These are phyloP conservation scores for Recurvomyces mirabilis DNA, from an alignment of 495 filamentous ascomycete genomes.

Conservation along the genomic window DNA sequence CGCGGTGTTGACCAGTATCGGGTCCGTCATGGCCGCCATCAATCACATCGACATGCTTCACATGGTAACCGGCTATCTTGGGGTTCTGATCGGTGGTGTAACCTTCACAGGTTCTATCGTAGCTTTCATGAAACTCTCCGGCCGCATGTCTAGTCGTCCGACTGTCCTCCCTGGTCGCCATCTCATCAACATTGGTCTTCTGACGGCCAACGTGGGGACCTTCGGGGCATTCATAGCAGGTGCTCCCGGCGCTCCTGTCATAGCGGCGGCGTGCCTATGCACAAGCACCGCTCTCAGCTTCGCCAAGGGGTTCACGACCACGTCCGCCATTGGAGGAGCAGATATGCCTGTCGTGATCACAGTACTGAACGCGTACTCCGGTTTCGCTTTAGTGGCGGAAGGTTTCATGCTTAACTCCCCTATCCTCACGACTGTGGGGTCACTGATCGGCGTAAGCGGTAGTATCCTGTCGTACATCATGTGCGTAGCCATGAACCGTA, in stretches of 20 bases:
- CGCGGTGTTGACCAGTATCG: constrained; percentile 70
- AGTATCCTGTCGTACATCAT: constrained; percentile 74
- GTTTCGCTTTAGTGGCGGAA: constrained; percentile 72
- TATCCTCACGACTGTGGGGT: constrained; percentile 64
- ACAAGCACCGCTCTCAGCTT: constrained; percentile 67
- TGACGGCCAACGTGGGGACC: constrained; percentile 61
- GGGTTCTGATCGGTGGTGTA: constrained; percentile 66
- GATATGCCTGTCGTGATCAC: constrained; percentile 60
- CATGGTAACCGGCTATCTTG: constrained; percentile 66
- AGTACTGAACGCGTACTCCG: constrained; percentile 73
- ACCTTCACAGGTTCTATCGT: constrained; percentile 78
- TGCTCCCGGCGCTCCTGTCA: constrained; percentile 59
- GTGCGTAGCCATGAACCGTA: constrained; percentile 77
- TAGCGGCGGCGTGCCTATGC: constrained; percentile 60
- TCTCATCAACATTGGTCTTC: constrained; percentile 54
- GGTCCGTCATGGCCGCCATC: constrained; percentile 62
- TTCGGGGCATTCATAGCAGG: constrained; percentile 69
- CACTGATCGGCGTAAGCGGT: constrained; percentile 69
- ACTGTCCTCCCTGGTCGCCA: constrained; percentile 58
- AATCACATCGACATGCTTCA: constrained; percentile 52
- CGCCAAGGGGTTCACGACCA: constrained; percentile 71
- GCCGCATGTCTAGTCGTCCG: constrained; percentile 63
- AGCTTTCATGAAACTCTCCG: constrained; percentile 68
- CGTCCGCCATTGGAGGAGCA: constrained; percentile 71
- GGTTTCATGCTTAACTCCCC: constrained; percentile 81